Evolutionary conservation across 2,329 filamentous ascomycete genomes (phyloP), one percentile per base, ranked within the genome.

Genomic region (Pseudocercospora vitis): DNA sequence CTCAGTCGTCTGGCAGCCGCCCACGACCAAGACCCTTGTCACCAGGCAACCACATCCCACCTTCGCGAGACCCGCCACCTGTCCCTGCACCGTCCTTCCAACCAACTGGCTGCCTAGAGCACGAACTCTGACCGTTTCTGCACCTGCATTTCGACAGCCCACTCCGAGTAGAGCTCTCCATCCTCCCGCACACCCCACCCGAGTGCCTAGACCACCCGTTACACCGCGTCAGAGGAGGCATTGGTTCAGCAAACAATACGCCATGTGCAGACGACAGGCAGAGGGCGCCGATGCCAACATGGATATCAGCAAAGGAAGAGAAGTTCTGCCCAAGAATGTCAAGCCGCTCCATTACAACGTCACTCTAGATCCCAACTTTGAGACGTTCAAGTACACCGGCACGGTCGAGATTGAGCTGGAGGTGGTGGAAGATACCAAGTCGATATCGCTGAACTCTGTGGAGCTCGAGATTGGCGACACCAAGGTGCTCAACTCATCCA

Each of bases 281-380:
- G 80, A 82, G 58, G 76, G 74, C 58, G 77, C 79, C 51, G 78
- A 76, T 59, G 76, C 80, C 63, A 81, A 78, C 65, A 76, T 81
- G 59, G 79, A 85, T 69, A 78, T 87, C 63, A 74, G 80, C 48
- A 80, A 81, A 63, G 84, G 82, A 60, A 86, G 92, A 65, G 88
- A 95, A 77, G 86, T 97, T 61, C 81, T 97, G 65, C 94, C 92
- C 48, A 85, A 86, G 74, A 95, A 96, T 69, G 90, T 96, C 67
- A 87, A 92, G 71, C 91, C 92, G n/a, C 75, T 81, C 32, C 91
- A 97, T 76, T 97, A 97, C 75, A 84, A 95, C 72, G 75, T 97
- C 64, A 94, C 89, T 1, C 80, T 97, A 58, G 94, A 97, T 76
- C 91, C 92, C 50, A 84, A 96, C 76, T 88, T 97, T 64, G 81